Conservation (phyloP, 2,329 filamentous ascomycete genomes). For the Pseudogymnoascus sp. region DNA sequence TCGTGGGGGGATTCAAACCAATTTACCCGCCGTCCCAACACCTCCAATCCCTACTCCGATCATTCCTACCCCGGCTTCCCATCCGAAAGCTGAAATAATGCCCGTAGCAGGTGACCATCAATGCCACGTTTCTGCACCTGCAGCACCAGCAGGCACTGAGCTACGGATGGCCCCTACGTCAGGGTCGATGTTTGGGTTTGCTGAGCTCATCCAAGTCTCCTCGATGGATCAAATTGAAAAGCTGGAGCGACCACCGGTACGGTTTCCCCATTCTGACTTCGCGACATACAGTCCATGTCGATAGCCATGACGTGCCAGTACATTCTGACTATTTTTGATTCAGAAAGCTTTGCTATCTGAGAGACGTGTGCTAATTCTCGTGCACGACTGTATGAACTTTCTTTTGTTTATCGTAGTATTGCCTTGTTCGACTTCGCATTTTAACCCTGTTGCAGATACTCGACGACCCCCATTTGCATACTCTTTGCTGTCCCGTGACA, state of each 20-base stretch:
- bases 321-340: not conserved
- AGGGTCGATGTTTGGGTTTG: not conserved
- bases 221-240: not conserved
- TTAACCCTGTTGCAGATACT: not conserved
- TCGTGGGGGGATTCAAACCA: not conserved
- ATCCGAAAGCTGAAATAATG: not conserved
- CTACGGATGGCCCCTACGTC: not conserved
- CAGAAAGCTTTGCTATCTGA: not conserved
- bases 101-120: not conserved
- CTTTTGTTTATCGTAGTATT: not conserved
- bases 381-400: not conserved
- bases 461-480: not conserved
- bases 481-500: not conserved
- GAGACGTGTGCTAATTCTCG: not conserved
- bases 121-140: not conserved
- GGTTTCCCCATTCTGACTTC: not conserved
- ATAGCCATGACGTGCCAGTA: not conserved
- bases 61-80: not conserved
- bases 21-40: not conserved
- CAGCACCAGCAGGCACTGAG: not conserved
- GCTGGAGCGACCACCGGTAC: not conserved
- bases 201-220: not conserved
- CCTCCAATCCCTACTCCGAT: not conserved
- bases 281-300: not conserved
- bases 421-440: not conserved